These are phyloP conservation scores for Penicillium parvum DNA, from an alignment of 495 filamentous ascomycete species.

Conservation along the genomic window DNA sequence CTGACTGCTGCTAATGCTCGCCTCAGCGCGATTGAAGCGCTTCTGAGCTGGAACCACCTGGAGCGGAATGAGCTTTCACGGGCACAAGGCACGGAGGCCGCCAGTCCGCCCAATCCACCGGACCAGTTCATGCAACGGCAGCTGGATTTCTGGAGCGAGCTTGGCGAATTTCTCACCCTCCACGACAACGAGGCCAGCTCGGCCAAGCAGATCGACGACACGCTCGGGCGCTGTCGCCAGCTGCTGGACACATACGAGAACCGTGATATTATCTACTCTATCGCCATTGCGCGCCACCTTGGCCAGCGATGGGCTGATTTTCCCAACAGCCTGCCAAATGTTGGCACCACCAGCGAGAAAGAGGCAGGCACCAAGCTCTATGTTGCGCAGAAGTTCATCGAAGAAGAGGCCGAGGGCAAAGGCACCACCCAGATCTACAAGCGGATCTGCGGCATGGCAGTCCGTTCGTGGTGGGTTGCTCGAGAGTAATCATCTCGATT, in stretches of 20 bases:
- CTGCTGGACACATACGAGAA: constrained; percentile 77
- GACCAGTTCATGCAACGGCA: constrained; percentile 57
- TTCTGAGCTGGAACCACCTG: constrained; percentile 65
- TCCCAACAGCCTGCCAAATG: constrained; percentile 53
- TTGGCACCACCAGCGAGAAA: constrained; percentile 61
- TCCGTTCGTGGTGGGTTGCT: constrained; percentile 50
- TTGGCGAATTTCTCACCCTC: constrained; percentile 68
- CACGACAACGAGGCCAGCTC: constrained; percentile 57
- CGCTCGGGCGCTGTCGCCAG: constrained; percentile 56
- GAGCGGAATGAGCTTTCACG: constrained; percentile 52
- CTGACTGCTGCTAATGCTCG: constrained; percentile 60
- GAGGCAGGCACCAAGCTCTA: constrained; percentile 68
- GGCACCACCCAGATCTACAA: constrained; percentile 80
- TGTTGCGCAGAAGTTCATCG: constrained; percentile 78
- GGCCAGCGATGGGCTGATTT: constrained; percentile 63
- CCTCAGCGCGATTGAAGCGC: constrained; percentile 67
- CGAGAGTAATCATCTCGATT: constrained; percentile 29
- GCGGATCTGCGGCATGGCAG: constrained; percentile 68
- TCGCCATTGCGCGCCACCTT: constrained; percentile 72
- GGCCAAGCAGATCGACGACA: constrained; percentile 58
- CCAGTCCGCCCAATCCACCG: constrained; percentile 36
- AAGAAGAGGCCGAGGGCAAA: constrained; percentile 62
- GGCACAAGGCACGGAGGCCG: constrained; percentile 37
- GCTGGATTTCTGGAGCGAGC: constrained; percentile 73
- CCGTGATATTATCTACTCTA: constrained; percentile 87